Conservation (phyloP, 2,329 filamentous ascomycete species). For the Meredithiella fracta region DNA sequence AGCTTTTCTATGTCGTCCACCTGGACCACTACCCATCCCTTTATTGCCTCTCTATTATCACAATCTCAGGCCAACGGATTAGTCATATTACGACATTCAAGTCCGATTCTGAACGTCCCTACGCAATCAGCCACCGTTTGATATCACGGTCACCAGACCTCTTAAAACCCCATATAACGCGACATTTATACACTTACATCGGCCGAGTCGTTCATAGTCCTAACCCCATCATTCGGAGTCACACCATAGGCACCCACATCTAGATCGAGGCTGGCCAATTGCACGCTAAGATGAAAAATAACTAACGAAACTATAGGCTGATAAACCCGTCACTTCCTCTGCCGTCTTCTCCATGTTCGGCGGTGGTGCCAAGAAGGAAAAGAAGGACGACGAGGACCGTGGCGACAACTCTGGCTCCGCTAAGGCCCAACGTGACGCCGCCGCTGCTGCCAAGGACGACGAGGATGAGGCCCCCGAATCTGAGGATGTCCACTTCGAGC, state of each 20-base stretch:
- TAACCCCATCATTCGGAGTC: no score
- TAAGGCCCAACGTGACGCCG: conserved; percentile 56
- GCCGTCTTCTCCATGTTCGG: conserved; percentile 97
- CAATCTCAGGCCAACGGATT: no score
- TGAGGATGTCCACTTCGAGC: conserved; percentile 91
- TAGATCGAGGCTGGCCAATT: no score
- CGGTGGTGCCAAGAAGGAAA: conserved; percentile 91
- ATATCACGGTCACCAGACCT: background rate
- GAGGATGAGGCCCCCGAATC: conserved; percentile 67
- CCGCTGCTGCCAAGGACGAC: conserved; percentile 37
- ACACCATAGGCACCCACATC: no score
- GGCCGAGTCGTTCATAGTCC: no score
- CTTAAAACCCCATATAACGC: background rate
- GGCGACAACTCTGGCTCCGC: conserved; percentile 80
- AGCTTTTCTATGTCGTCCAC: no score
- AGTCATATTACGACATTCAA: no score
- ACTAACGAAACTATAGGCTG: conserved; percentile 16
- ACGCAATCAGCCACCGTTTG: background rate
- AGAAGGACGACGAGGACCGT: conserved; percentile 70
- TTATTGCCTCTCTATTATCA: no score
- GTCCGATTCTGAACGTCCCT: no score
- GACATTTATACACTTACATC: background rate
- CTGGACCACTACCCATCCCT: no score
- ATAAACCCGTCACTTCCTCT: conserved; percentile 34
- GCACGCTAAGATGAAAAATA: background rate